phyloP scores from a whole-genome alignment of 139 green algal species.

The Chlorella sp. region DNA sequence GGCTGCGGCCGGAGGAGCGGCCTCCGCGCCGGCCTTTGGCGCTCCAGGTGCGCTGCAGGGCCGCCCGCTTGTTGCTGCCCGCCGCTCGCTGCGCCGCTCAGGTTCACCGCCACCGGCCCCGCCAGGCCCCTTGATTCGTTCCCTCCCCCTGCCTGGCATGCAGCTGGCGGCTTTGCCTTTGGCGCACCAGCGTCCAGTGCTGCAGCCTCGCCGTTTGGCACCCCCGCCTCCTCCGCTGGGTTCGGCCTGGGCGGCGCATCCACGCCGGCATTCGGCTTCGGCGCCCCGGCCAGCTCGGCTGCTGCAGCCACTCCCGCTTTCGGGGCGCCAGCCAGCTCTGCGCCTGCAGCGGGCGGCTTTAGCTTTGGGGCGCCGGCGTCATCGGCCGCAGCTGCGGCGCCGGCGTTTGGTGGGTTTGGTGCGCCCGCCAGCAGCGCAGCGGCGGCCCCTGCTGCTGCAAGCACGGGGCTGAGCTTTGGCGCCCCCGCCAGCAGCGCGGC shows the following conservation, averaged over 20 bases:
- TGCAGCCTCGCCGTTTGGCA: neutral
- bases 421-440: constrained; percentile 3
- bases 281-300: neutral
- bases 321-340: neutral
- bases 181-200: neutral
- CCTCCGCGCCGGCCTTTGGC: constrained; percentile 15
- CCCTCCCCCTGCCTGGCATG: neutral
- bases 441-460: neutral
- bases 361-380: constrained; percentile 22
- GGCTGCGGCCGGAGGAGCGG: neutral
- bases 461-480: constrained; percentile 34
- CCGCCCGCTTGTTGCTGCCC: neutral
- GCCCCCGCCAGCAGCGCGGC: constrained; percentile 1
- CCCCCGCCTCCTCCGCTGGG: neutral
- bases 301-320: neutral
- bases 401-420: constrained; percentile 10
- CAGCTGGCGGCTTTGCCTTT: neutral
- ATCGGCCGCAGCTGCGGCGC: neutral
- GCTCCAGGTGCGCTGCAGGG: neutral
- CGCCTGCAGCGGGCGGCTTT: constrained; percentile 7
- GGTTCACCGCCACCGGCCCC: neutral
- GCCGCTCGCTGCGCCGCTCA: neutral
- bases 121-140: neutral
- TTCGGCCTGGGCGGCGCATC: constrained; percentile 6
- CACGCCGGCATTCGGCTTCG: constrained; percentile 14